Base-by-base conservation (phyloP, 768 basidiomycete species). In the Leccinellum luteum region DNA sequence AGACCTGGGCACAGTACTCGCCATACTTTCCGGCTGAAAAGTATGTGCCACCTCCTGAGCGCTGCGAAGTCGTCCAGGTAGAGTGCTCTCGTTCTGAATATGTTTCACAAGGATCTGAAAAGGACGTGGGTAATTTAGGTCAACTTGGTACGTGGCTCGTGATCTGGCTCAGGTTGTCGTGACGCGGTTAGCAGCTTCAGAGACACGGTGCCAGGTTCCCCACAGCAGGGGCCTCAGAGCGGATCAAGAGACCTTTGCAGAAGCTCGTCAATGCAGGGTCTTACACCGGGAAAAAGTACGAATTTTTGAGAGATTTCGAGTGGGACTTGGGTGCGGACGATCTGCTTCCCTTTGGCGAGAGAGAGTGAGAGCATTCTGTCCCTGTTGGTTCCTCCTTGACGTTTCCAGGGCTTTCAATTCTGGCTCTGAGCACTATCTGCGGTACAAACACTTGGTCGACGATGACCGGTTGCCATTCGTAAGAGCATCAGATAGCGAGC, bases 151-250 rank as follows among this genome's bases (percentile, higher is more conserved):
- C n/a, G 72, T 56, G 12, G 19, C 14, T 4, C n/a, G 30, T 25
- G 13, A 3, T 6, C 5, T 17, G n/a, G 17, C 10, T n/a, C 19
- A n/a, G 21, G n/a, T 17, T 34, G n/a, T 55, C 21, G 10, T 58
- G 34, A 71, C 55, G 6, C 19, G 12, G 23, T 30, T 9, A 32
- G 15, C 28, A 92, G 90, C 74, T 94, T 9, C 87, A 92, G 72
- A 78, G 92, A 12, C 92, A 94, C 65, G 91, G 90, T 3, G 84
- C 89, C 1, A 83, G 92, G 31, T 92, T 79, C 63, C 92, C 92
- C 0, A 92, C 90, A 0, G 61, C 66, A 0, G 76, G 77, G 2
- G 78, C 81, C 12, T 68, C 77, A 1, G 61, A 64, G 10, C 55
- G 59, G 28, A 88, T 89, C 9, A 60, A 69, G 17, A 58, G 66